Evolutionary conservation across 352 stramenopile species (phyloP), one percentile per base, ranked within the genome.

Genomic region (Globisporangium megalacanthum): DNA sequence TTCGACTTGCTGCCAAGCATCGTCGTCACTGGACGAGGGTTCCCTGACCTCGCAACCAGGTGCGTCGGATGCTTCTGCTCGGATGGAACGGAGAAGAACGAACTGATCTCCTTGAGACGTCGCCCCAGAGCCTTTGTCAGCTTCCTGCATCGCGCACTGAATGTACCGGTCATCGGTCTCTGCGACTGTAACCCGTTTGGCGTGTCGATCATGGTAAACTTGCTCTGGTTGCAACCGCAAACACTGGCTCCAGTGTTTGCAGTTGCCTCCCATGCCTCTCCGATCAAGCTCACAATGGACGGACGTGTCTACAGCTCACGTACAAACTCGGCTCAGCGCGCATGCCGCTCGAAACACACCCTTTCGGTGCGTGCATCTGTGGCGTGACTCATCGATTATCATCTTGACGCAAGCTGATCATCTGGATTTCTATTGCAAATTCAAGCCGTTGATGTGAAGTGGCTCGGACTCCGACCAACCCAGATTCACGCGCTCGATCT

Each of bases 151-250:
- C 56, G 66, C 9, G 58, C 71, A 39, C 65, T 98, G 3, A 39
- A 71, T 35, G 71, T 98, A 29, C 95, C 95, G 31, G 89, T 98
- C 14, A 77, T 95, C 53, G 93, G 93, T 19, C 49, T 98, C 17
- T 94, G 86, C 46, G 95, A 98, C 64, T 98, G 90, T 69, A 98
- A 98, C 75, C 92, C 95, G 0, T 98, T 94, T 64, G 95, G 95
- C 0, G 64, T 97, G 22, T 92, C 85, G 6, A 96, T 98, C 35
- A 89, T 98, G 64, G 84, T 93, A 60, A 58, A 49, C 17, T 22
- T 15, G 10, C 15, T 53, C 19, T 36, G 7, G 31, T 39, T 52
- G 31, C 3, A 11, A 3, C 33, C 0, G 42, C 11, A 3, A 29
- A 29, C 25, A 29, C 25, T 29, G 25, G 25, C 25, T 29, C 4